Evolutionary conservation across 257 asterid genomes (phyloP), one percentile per base, ranked within the genome.

Genomic region (Linderniella brevidens): DNA sequence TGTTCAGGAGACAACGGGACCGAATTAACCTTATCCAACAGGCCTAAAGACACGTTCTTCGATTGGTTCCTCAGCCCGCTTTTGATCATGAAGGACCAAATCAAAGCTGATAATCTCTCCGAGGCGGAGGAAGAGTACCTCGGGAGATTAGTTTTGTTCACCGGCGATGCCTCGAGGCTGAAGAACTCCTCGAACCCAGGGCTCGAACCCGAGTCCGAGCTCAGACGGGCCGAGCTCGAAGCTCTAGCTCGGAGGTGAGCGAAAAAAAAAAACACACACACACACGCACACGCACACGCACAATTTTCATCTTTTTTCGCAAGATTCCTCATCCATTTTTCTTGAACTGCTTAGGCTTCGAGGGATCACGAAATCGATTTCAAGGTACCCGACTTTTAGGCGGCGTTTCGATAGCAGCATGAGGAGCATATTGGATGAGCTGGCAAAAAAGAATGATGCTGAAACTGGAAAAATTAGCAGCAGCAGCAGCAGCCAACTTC

Each of bases 31-130:
- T 43, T 77, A 52, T 59, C 90, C 9, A 84, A 84, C 50, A 77
- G 95, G 71, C 93, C 94, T 7, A 80, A 81, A 43, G 98, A 88
- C 38, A 57, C 69, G 8, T 59, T 80, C 68, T 78, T 74, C 48
- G 95, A 84, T 47, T 88, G 95, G 98, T 88, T 88, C 64, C 73
- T 84, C 17, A 84, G 80, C 68, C 95, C 98, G 7, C 73, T 88
- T 12, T 37, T 88, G 68, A 68, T 88, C 66, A 84, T 88, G 16
- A 88, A 85, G 68, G 98, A 80, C 20, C 95, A 88, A 62, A 72
- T 88, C 36, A 78, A 66, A 68, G 98, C 92, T 9, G 76, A 58
- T 41, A 76, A 76, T 40, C 85, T 90, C 52, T 74, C 96, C 9
- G 86, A 80, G 37, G 44, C 58, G 5, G 99, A 90, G 57, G 96